A percentile compares a stretch with the other conserved stretches of the same genome.
These are phyloP conservation scores for Fragilaria radians DNA, from an alignment of 108 stramenopile genomes.

Conservation along the genomic window DNA sequence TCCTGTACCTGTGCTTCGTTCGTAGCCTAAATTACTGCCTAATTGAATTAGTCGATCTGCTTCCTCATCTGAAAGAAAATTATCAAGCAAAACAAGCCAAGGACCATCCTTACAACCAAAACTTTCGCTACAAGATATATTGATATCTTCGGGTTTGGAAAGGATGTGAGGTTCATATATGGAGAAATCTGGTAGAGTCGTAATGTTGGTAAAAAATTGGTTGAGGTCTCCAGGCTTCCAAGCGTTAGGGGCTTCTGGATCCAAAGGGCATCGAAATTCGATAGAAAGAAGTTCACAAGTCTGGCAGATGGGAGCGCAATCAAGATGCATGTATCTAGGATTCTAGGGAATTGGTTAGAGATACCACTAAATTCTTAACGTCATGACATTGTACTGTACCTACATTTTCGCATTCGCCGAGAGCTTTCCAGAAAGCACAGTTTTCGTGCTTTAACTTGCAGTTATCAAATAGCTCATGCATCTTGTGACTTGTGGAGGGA, in stretches of 20 bases:
- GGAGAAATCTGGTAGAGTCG: conserved; percentile 6
- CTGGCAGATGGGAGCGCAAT: conserved; percentile 51
- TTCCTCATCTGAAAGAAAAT: conserved; percentile 74
- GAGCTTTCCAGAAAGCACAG: conserved; percentile 69
- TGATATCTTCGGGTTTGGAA: conserved; percentile 17
- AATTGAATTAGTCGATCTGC: conserved; percentile 60
- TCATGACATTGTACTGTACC: not conserved
- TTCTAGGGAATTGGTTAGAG: conserved; percentile 14
- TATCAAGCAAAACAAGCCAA: conserved; percentile 82
- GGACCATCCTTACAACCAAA: conserved; percentile 38
- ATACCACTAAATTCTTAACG: not conserved
- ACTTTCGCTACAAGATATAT: not conserved
- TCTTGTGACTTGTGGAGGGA: not conserved
- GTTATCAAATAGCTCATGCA: conserved; percentile 2
- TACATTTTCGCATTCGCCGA: conserved; percentile 52
- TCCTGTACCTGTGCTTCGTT: conserved; percentile 77
- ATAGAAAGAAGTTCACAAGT: conserved; percentile 17
- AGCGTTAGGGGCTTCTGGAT: conserved; percentile 22
- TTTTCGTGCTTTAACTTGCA: conserved; percentile 48
- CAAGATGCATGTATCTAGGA: conserved; percentile 42
- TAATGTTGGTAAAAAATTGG: conserved; percentile 21
- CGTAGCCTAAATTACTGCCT: conserved; percentile 50
- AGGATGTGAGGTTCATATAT: not conserved
- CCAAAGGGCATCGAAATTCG: conserved; percentile 42
- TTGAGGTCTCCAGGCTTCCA: conserved; percentile 49